A percentile compares a stretch with the other conserved stretches of the same genome.
Evolutionary conservation across 2,329 filamentous ascomycete species (phyloP).

Genomic region (Fusarium bulbicola): DNA sequence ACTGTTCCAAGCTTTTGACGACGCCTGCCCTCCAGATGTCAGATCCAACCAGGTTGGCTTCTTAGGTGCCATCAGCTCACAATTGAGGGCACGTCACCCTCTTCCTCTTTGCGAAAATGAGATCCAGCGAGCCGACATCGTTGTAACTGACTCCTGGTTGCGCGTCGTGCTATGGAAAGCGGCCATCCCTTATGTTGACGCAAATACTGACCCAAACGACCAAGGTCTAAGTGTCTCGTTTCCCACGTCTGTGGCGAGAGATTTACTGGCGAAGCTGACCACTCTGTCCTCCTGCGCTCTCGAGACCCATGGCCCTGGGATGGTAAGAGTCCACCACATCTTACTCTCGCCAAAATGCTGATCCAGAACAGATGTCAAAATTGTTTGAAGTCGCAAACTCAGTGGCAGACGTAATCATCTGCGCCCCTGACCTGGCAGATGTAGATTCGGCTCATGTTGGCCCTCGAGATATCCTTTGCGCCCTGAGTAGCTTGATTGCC

Average conservation of each 20-base stretch:
- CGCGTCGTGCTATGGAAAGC: conserved; percentile 24
- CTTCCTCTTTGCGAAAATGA: conserved; percentile 14
- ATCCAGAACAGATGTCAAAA: conserved; percentile 5
- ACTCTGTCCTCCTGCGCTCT: conserved; percentile 16
- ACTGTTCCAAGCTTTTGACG: conserved; percentile 19
- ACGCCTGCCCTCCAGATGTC: conserved; percentile 9
- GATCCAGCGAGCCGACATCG: conserved; percentile 10
- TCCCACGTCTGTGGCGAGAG: conserved; percentile 13
- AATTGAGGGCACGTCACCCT: background rate
- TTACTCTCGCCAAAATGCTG: background rate
- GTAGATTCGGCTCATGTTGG: conserved; percentile 3
- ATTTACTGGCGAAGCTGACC: conserved; percentile 10
- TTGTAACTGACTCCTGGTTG: conserved; percentile 20
- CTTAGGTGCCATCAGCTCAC: conserved; percentile 12
- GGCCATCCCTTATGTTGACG: conserved; percentile 8
- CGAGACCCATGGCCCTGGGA: conserved; percentile 18
- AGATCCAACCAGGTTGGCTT: conserved; percentile 3
- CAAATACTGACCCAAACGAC: conserved; percentile 12
- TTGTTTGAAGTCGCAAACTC: conserved; percentile 26
- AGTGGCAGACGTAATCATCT: conserved; percentile 21
- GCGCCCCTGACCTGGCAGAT: conserved; percentile 19
- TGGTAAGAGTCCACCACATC: background rate
- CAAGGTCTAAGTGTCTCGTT: conserved; percentile 19
- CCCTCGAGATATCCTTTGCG: conserved; percentile 9
- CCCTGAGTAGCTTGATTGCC: conserved; percentile 11